Base-by-base conservation (phyloP, 495 filamentous ascomycete species). In the Penicillium salamii region DNA sequence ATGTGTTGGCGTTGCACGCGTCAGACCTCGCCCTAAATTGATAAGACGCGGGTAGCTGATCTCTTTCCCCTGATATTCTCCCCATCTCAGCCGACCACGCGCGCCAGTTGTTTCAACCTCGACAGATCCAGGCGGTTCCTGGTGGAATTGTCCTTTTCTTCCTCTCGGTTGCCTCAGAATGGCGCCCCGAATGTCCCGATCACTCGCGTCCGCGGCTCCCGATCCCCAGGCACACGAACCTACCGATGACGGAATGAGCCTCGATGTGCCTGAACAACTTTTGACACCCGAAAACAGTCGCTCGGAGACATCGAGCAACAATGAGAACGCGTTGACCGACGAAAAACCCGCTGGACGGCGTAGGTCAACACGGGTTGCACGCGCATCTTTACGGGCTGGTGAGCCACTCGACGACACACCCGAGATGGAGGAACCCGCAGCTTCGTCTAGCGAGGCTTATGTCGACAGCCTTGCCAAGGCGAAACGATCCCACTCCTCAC, bases 281-380 rank as follows among this genome's bases (percentile, higher is more conserved):
- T 61, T 76, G 17, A 76, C 72, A 3, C 72, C 72, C 29, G 72
- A 76, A 45, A 69, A 70, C 34, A 74, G 72, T 50, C 71, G 72
- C 46, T 76, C 72, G n/a, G 72, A 76, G 48, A 76, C 72, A 1
- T 76, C 72, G 3, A 76, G 72, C 61, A 76, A 74, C 55, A 71
- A 71, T 59, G 72, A 74, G 55, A 66, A 71, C 65, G 67, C 67
- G 61, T 69, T 59, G 18, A 52, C 55, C 14, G 72, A 76, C 17
- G 72, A 76, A 50, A 73, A 71, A 52, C 55, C 66, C 19, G 54
- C 59, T 9, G 24, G 59, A 36, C 68, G 68, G 42, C 67, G 67
- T 26, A 65, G 64, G 33, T 74, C 72, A 61, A 69, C 72, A 67
- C 68, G 71, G 54, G 62, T 65, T 41, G 62, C 58, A 61, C 72